These are phyloP conservation scores for Plantago ovata DNA, from an alignment of 257 asterid genomes.

Conservation along the genomic window DNA sequence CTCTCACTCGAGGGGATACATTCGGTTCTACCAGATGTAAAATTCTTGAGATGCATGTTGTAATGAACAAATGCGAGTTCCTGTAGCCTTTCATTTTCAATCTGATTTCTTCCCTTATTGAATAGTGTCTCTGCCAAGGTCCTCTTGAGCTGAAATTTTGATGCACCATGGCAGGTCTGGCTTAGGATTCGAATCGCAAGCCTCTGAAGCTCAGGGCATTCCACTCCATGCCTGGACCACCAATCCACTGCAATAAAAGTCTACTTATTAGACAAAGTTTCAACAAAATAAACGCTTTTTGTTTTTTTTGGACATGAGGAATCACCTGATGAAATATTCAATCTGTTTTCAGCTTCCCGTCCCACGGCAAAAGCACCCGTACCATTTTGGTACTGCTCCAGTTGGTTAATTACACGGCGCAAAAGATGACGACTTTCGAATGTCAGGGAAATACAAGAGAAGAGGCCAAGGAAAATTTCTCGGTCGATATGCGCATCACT, in stretches of 20 bases:
- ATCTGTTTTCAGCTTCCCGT: not conserved
- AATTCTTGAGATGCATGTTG: conserved; percentile 25
- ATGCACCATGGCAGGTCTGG: conserved; percentile 34
- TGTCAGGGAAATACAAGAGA: conserved; percentile 19
- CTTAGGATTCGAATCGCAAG: conserved; percentile 30
- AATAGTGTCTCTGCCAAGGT: conserved; percentile 24
- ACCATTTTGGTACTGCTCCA: conserved; percentile 13
- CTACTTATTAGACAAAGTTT: not conserved
- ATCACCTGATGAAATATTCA: conserved; percentile 23
- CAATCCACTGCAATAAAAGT: conserved; percentile 26
- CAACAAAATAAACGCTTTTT: not conserved
- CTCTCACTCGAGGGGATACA: not conserved
- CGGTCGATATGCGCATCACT: conserved; percentile 15
- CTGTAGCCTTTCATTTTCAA: conserved; percentile 25
- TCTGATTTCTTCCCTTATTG: conserved; percentile 13
- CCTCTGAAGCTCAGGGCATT: conserved; percentile 30
- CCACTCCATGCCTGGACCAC: conserved; percentile 34
- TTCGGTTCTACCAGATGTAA: not conserved
- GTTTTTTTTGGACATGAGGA: not conserved
- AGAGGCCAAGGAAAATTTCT: conserved; percentile 36
- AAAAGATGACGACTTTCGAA: not conserved
- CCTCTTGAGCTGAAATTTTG: conserved; percentile 27
- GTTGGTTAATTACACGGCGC: conserved; percentile 10
- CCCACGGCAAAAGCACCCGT: conserved; percentile 12
- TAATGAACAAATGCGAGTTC: conserved; percentile 32